Evolutionary conservation across 164 flowering plant species (phyloP).

Genomic region (Vitis cinerea): DNA sequence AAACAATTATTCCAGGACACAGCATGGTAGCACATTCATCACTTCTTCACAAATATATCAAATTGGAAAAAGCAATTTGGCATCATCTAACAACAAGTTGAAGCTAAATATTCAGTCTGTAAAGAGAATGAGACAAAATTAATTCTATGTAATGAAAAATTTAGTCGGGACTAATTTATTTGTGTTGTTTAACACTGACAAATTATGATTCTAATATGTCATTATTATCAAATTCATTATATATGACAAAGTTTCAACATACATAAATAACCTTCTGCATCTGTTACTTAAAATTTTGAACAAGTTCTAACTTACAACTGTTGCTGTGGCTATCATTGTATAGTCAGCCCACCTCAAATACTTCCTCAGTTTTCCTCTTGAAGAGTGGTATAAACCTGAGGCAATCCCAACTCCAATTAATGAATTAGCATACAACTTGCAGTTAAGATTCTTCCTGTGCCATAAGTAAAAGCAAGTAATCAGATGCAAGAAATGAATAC

Average conservation of each 20-base stretch:
- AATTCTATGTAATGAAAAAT: neutral
- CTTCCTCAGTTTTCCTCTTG: slow-evolving; percentile 74
- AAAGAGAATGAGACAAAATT: neutral
- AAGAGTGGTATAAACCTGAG: slow-evolving; percentile 85
- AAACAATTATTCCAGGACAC: neutral
- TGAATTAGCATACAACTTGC: slow-evolving; percentile 85
- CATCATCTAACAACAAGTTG: slow-evolving; percentile 1
- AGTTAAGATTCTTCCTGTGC: slow-evolving; percentile 70
- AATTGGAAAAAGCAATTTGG: neutral
- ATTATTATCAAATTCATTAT: neutral
- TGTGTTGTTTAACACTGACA: neutral
- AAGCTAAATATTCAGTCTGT: neutral
- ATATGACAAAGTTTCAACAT: neutral
- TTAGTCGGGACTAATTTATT: neutral
- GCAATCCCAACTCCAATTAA: slow-evolving; percentile 95
- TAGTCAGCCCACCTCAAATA: slow-evolving; percentile 92
- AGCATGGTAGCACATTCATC: neutral
- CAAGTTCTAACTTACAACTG: slow-evolving; percentile 62
- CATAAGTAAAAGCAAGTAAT: slow-evolving; percentile 4
- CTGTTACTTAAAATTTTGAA: neutral
- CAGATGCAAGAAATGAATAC: neutral
- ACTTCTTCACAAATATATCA: neutral
- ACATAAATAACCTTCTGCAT: too few relatives aligned
- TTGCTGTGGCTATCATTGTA: slow-evolving; percentile 93
- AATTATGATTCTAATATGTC: neutral